Conservation (phyloP, 2,329 filamentous ascomycete genomes). For the Stylonectria norvegica region DNA sequence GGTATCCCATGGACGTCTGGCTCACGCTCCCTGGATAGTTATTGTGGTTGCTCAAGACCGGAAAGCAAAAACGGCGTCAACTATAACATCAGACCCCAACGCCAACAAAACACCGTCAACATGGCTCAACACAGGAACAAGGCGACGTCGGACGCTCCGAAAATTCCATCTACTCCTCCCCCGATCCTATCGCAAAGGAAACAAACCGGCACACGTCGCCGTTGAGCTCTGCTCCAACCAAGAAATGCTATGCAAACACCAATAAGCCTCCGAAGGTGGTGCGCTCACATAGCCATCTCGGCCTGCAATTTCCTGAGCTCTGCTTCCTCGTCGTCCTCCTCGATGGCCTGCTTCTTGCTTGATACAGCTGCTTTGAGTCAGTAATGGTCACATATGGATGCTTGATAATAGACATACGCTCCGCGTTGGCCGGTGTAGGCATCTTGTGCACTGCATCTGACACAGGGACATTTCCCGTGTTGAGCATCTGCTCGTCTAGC, state of each 20-base stretch:
- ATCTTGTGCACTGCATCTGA: constrained; percentile 72
- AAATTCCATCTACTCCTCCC: constrained; percentile 17
- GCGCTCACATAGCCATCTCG: constrained; percentile 86
- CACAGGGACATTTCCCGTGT: constrained; percentile 80
- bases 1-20: constrained; percentile 6
- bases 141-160: constrained; percentile 11
- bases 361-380: constrained; percentile 30
- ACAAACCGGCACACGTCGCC: not conserved
- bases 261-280: constrained; percentile 8
- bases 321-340: constrained; percentile 93
- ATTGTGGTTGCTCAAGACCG: constrained; percentile 10
- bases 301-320: constrained; percentile 90
- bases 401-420: constrained; percentile 57
- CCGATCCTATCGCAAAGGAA: constrained; percentile 7
- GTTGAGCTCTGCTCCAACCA: constrained; percentile 15
- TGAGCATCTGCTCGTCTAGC: constrained; percentile 90
- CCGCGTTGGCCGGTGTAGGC: constrained; percentile 70
- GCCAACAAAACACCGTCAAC: constrained; percentile 29
- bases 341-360: constrained; percentile 42
- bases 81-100: constrained; percentile 31
- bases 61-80: constrained; percentile 21
- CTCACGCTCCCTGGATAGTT: constrained; percentile 6
- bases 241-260: constrained; percentile 25
- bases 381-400: constrained; percentile 1
- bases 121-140: constrained; percentile 16